phyloP scores from a whole-genome alignment of 805 yeast genomes.

The Sugiyamaella boreocaroliniensis region DNA sequence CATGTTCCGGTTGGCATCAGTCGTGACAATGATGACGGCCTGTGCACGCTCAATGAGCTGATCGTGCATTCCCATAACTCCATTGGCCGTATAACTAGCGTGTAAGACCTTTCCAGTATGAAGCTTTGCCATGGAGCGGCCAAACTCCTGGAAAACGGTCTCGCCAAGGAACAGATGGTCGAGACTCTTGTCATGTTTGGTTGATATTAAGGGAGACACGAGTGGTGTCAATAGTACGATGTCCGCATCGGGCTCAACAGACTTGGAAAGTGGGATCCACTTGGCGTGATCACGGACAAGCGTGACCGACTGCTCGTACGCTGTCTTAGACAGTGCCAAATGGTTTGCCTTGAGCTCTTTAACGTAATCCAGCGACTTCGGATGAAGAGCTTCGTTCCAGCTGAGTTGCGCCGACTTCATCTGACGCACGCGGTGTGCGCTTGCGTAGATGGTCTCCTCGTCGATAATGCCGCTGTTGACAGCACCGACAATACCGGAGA shows the following conservation, averaged over 20 bases:
- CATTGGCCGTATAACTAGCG: conserved; percentile 46
- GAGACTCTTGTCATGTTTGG: conserved; percentile 30
- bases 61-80: conserved; percentile 53
- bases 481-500: conserved; percentile 37
- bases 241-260: conserved; percentile 30
- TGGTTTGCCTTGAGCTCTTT: conserved; percentile 38
- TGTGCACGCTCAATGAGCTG: conserved; percentile 45
- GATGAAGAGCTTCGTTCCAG: conserved; percentile 41
- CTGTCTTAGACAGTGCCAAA: conserved; percentile 37
- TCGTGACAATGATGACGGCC: conserved; percentile 39
- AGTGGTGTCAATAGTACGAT: conserved; percentile 32
- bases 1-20: conserved; percentile 54
- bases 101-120: conserved; percentile 45
- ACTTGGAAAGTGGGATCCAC: conserved; percentile 40
- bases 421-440: conserved; percentile 39
- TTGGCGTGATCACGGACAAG: conserved; percentile 46
- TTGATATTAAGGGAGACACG: conserved; percentile 35
- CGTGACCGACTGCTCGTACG: conserved; percentile 48
- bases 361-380: conserved; percentile 25
- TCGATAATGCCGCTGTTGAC: conserved; percentile 31
- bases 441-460: conserved; percentile 34
- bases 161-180: conserved; percentile 45
- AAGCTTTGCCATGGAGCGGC: conserved; percentile 39
- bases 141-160: conserved; percentile 37
- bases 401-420: conserved; percentile 38